phyloP scores from a whole-genome alignment of 2,329 filamentous ascomycete genomes.

The Colletotrichum shisoi region DNA sequence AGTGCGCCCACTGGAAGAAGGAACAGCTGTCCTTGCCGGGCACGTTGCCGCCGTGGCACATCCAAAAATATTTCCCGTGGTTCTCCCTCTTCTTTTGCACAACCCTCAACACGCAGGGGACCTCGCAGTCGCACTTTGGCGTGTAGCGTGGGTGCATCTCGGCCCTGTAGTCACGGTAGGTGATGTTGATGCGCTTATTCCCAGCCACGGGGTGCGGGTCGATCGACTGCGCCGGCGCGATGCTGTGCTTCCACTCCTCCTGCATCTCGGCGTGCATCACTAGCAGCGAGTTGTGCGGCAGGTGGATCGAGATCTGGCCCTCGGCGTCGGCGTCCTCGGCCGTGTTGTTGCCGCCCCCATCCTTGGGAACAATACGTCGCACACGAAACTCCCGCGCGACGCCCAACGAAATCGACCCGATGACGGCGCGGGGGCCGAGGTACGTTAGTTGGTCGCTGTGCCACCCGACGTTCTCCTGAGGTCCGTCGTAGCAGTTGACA shows the following conservation, averaged over 20 bases:
- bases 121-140: conserved; percentile 77
- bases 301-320: conserved; percentile 89
- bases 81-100: conserved; percentile 81
- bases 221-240: conserved; percentile 77
- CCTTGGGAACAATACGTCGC: conserved; percentile 73
- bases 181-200: conserved; percentile 87
- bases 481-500: conserved; percentile 91
- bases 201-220: conserved; percentile 85
- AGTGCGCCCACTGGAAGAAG: conserved; percentile 86
- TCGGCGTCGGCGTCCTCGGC: conserved; percentile 66
- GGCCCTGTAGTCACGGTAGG: conserved; percentile 85
- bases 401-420: conserved; percentile 88
- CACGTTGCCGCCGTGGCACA: conserved; percentile 81
- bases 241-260: conserved; percentile 93
- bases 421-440: conserved; percentile 84
- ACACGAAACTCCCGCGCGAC: conserved; percentile 95
- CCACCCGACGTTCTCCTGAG: conserved; percentile 83
- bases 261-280: conserved; percentile 99
- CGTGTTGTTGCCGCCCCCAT: conserved; percentile 52
- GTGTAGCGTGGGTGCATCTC: conserved; percentile 79
- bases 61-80: conserved; percentile 87
- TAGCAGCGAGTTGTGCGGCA: conserved; percentile 91
- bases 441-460: conserved; percentile 95
- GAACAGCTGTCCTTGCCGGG: conserved; percentile 74
- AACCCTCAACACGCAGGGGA: conserved; percentile 75